phyloP scores from a whole-genome alignment of 768 basidiomycete species.

The Psilocybe cyanescens region DNA sequence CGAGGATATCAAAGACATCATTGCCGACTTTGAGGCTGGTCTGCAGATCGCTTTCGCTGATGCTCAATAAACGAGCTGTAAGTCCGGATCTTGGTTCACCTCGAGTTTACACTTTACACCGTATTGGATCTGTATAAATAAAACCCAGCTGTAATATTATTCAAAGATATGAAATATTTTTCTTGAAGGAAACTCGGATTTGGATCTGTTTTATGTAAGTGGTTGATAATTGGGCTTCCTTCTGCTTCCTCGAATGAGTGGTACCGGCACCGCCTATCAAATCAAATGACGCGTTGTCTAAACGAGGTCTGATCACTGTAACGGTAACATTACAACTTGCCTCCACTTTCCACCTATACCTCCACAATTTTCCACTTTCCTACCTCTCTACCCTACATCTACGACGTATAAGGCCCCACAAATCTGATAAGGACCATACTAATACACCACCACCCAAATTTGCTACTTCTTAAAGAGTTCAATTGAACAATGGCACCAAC shows the following conservation, averaged over 20 bases:
- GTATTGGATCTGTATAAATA: neutral
- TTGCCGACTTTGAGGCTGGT: slow-evolving; percentile 44
- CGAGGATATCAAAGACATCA: slow-evolving; percentile 46
- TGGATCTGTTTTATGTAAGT: no score
- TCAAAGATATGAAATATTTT: neutral
- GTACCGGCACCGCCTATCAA: neutral
- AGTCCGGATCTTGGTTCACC: neutral
- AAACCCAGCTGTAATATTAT: neutral
- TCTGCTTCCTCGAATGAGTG: neutral
- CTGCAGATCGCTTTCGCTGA: slow-evolving; percentile 31
- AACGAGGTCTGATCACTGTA: slow-evolving; percentile 17
- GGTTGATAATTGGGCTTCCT: neutral
- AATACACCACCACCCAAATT: no score
- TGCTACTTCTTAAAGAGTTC: neutral
- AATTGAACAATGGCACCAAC: slow-evolving; percentile 34
- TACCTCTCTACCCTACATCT: neutral
- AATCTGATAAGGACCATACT: neutral
- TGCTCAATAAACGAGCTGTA: slow-evolving; percentile 2
- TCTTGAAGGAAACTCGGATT: neutral
- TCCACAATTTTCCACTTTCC: neutral
- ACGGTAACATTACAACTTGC: neutral
- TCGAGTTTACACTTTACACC: neutral
- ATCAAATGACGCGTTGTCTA: slow-evolving; percentile 24
- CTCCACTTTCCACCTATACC: slow-evolving; percentile 4
- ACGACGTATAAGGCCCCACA: neutral